Evolutionary conservation across 257 asterid species (phyloP), one percentile per base, ranked within the genome.

Genomic region (Solanum sitiens): DNA sequence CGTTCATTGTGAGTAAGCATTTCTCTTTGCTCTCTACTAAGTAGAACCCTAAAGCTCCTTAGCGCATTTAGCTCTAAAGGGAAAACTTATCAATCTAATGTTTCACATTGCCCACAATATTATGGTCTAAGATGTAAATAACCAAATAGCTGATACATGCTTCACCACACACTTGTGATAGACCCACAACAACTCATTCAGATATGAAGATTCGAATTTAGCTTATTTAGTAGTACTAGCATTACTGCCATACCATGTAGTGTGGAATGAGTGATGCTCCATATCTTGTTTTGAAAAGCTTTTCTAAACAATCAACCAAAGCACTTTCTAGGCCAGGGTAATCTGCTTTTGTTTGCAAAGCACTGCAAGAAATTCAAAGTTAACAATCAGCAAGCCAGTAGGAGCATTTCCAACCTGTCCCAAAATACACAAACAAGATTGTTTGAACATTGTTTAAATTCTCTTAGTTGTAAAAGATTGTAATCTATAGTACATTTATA

Each of bases 191-290:
- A 30, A 50, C 68, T 80, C 85, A 80, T 30, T 82, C 85, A 40
- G 23, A 50, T 50, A 50, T 82, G 45, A 50, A 82, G 70, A 30
- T 82, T 30, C 2, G 5, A 82, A 82, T 20, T 32, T 53, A 82
- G 85, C 20, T 47, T 30, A 50, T 82, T 16, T 47, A 50, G 65
- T 44, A 44, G 70, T 47, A 82, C 20, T 10, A 82, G 45, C 68
- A 30, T 30, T 50, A 50, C 40, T 70, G 73, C 12, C 59, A 86
- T 91, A 95, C 99, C 99, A 97, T 95, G 91, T 84, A 96, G 79
- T 95, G 99, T 30, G 99, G 99, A 84, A 97, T 92, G 87, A 95
- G 98, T 32, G 99, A 95, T 59, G 98, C 95, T 50, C 99, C 99
- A 89, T 95, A 92, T 80, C 94, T 94, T 33, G 98, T 96, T 87